Base-by-base conservation (phyloP, 2,329 filamentous ascomycete species). In the Trichoderma simmonsii region DNA sequence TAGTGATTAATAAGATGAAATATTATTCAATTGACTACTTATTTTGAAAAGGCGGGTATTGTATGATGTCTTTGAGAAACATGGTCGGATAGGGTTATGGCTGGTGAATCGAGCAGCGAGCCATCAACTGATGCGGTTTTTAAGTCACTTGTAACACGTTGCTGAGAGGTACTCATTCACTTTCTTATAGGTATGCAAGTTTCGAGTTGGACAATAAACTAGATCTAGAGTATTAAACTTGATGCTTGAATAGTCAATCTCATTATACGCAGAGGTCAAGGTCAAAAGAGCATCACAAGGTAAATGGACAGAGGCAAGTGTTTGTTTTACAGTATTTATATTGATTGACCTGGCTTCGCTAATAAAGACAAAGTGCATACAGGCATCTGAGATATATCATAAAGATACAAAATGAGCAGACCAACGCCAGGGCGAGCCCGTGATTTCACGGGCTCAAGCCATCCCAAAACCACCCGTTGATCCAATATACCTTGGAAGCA, bases 401-500 rank as follows among this genome's bases (percentile, higher is more conserved):
- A 39, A 6, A 15, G 21, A 32, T 64, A 65, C 64, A 72, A 21
- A 48, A 21, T 48, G 43, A 48, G 43, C 43, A 48, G 4, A 48
- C 43, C 18, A 48, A 69, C 70, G 70, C 70, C 64, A 63, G 12
- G 70, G 70, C 63, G 39, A 61, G 70, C 70, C 66, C 28, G 57
- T 12, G 70, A 57, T 36, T 59, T 36, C 43, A 72, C 39, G 39
- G 70, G 64, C 70, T 72, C 64, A 34, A 68, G 70, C 70, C 70
- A 68, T 68, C 63, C 57, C 70, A 54, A 43, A 65, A 67, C 36
- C 57, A 14, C 24, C 61, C 9, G 8, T 21, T 14, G 43, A 48
- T 59, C 15, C 69, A 66, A 56, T 18, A 59, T n/a, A 14, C 48
- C 15, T 36, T 43, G 28, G 34, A 54, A 15, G 39, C 43, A 63